phyloP scores from a whole-genome alignment of 164 flowering plant genomes.

The Buxus sempervirens region DNA sequence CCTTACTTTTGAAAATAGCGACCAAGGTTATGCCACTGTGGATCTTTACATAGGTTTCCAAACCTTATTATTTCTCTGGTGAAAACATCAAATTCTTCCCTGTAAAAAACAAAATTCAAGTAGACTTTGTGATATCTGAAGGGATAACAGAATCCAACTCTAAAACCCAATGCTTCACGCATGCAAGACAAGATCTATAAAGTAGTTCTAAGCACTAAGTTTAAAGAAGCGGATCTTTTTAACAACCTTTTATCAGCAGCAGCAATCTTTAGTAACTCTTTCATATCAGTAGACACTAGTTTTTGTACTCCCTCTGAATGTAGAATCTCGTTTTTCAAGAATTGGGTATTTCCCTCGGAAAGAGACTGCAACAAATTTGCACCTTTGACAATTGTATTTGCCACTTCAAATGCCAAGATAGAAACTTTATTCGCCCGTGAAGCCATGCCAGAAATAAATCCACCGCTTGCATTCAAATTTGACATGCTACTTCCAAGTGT shows the following conservation, averaged over 20 bases:
- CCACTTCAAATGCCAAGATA: conserved; percentile 70
- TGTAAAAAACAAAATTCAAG: conserved; percentile 13
- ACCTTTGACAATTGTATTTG: conserved; percentile 62
- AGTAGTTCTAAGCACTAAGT: neutral
- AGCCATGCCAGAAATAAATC: conserved; percentile 40
- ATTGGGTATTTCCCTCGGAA: conserved; percentile 49
- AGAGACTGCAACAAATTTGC: conserved; percentile 52
- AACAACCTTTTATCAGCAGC: conserved; percentile 65
- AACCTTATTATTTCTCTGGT: conserved; percentile 57
- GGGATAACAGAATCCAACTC: neutral
- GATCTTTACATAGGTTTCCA: conserved; percentile 63
- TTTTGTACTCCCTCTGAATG: conserved; percentile 46
- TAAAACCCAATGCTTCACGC: neutral
- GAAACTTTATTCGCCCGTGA: conserved; percentile 48
- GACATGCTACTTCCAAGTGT: conserved; percentile 65
- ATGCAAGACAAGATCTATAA: neutral
- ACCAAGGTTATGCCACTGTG: conserved; percentile 68
- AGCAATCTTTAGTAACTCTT: conserved; percentile 50
- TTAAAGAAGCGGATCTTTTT: neutral
- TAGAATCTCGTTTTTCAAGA: conserved; percentile 49
- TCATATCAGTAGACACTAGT: conserved; percentile 52
- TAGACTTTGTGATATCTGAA: neutral
- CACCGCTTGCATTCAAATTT: conserved; percentile 38
- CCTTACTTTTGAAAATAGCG: conserved; percentile 46
- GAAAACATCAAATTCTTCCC: conserved; percentile 59